Evolutionary conservation across 768 basidiomycete genomes (phyloP).

Genomic region (Leccinellum luteum): DNA sequence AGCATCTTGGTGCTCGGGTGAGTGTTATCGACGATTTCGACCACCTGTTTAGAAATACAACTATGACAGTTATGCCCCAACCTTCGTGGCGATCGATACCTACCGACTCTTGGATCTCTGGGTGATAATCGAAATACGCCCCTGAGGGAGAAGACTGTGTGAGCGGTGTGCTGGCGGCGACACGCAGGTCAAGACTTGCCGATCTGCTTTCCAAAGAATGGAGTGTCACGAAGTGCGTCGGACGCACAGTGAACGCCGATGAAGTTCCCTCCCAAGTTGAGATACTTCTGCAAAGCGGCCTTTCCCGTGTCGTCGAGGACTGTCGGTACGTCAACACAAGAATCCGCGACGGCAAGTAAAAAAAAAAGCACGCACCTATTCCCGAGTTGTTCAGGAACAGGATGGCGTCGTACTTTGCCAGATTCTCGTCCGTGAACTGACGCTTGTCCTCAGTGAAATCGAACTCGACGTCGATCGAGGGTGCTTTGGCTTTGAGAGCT

Average conservation of each 20-base stretch:
- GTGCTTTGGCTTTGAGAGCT: constrained; percentile 45
- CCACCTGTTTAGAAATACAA: constrained; percentile 40
- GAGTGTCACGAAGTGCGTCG: constrained; percentile 55
- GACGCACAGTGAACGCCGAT: constrained; percentile 66
- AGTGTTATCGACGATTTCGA: constrained; percentile 51
- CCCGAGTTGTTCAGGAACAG: constrained; percentile 70
- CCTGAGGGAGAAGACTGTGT: constrained; percentile 31
- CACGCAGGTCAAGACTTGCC: constrained; percentile 34
- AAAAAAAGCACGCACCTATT: constrained; percentile 47
- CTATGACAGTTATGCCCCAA: not conserved
- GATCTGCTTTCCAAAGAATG: constrained; percentile 56
- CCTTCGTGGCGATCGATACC: constrained; percentile 13
- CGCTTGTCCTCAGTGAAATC: constrained; percentile 61
- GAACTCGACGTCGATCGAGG: constrained; percentile 51
- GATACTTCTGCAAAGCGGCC: constrained; percentile 59
- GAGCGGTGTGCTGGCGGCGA: not conserved
- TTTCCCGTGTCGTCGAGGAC: constrained; percentile 62
- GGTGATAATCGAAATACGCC: constrained; percentile 72
- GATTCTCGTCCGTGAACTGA: constrained; percentile 52
- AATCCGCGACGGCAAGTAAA: not conserved
- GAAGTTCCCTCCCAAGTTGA: constrained; percentile 69
- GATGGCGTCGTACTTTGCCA: constrained; percentile 60
- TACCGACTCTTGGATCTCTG: constrained; percentile 62
- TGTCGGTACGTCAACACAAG: not conserved
- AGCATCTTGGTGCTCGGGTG: constrained; percentile 63